Percentiles rank a stretch among this genome's conserved stretches.
Evolutionary conservation across 2,329 filamentous ascomycete species (phyloP).

Genomic region (Nemania sp.): DNA sequence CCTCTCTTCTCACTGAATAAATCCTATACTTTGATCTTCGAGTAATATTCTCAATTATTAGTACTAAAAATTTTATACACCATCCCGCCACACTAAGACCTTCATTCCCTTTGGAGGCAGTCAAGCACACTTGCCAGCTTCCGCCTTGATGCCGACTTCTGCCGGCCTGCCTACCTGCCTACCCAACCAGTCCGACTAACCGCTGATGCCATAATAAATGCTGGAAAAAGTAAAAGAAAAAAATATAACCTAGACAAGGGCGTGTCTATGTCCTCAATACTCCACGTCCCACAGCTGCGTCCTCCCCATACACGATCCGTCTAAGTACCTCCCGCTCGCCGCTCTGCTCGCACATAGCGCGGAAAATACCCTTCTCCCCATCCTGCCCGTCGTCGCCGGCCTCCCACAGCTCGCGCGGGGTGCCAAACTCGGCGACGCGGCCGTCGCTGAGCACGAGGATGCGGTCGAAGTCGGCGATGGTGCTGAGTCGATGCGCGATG

Average conservation of each 20-base stretch:
- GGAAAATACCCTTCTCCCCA: conserved; percentile 34
- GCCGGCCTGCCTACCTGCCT: conserved; percentile 4
- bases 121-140: neutral
- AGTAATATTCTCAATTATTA: neutral
- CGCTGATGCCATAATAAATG: neutral
- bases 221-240: neutral
- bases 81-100: neutral
- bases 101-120: neutral
- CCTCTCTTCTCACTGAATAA: neutral
- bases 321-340: conserved; percentile 39
- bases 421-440: conserved; percentile 74
- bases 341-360: conserved; percentile 43
- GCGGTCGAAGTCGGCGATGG: conserved; percentile 80
- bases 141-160: neutral
- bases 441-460: conserved; percentile 79
- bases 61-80: conserved; percentile 20
- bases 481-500: conserved; percentile 81
- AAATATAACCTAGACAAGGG: neutral
- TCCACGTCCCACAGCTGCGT: neutral
- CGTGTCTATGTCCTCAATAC: neutral
- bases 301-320: conserved; percentile 37
- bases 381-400: conserved; percentile 10
- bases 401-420: conserved; percentile 71
- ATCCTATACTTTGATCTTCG: neutral
- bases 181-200: neutral